Conservation (phyloP, 202 grass and related monocot genomes). For the Brachypodium distachyon region DNA sequence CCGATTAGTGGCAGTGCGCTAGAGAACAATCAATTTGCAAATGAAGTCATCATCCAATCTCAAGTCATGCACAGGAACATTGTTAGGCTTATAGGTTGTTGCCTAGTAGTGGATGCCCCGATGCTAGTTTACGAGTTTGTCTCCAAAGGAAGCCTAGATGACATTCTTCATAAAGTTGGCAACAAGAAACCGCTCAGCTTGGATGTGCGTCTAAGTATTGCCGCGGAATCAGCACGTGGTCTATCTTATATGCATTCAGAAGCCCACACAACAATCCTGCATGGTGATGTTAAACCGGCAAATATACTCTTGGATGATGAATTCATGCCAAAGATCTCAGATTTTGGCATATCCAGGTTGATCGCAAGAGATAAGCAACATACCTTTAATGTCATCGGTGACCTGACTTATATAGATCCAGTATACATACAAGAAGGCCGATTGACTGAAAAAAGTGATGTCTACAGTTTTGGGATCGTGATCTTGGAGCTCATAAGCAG, state of each 20-base stretch:
- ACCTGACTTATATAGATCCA: background rate
- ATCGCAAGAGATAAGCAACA: background rate
- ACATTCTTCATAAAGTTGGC: background rate
- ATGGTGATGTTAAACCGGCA: slow-evolving; percentile 19
- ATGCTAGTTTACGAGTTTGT: slow-evolving; percentile 20
- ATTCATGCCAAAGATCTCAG: slow-evolving; percentile 7
- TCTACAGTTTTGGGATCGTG: slow-evolving; percentile 12
- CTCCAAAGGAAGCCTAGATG: background rate
- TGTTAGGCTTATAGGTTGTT: background rate
- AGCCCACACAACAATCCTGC: background rate
- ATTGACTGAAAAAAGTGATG: slow-evolving; percentile 15
- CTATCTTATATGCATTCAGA: slow-evolving; percentile 15
- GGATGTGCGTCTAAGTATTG: background rate
- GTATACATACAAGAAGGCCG: background rate
- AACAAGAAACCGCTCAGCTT: background rate
- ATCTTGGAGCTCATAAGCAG: background rate
- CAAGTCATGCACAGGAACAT: slow-evolving; percentile 25
- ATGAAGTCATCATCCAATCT: slow-evolving; percentile 4
- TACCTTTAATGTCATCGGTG: background rate
- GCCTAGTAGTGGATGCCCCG: slow-evolving; percentile 11
- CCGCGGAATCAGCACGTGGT: background rate
- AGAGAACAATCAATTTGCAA: background rate
- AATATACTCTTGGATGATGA: slow-evolving; percentile 7
- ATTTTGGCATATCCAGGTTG: slow-evolving; percentile 9
- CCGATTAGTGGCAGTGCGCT: background rate